These are phyloP conservation scores for Malassezia sympodialis DNA, from an alignment of 1,284 basidiomycete genomes.

Conservation along the genomic window DNA sequence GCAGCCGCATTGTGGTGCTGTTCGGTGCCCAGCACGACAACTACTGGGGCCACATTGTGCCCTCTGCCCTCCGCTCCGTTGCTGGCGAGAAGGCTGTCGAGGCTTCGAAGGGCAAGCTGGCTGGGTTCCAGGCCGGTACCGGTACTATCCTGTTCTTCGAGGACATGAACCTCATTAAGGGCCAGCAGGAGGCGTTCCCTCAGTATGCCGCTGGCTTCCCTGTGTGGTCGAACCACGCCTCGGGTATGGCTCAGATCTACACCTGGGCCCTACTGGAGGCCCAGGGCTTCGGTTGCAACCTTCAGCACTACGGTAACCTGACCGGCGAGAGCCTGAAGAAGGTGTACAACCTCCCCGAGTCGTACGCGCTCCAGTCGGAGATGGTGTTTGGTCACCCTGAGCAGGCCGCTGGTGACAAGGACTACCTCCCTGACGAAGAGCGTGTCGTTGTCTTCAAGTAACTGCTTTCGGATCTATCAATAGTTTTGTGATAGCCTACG, in stretches of 20 bases:
- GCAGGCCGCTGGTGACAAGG: slow-evolving; percentile 46
- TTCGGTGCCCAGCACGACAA: slow-evolving; percentile 49
- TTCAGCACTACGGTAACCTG: slow-evolving; percentile 48
- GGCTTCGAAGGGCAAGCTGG: slow-evolving; percentile 31
- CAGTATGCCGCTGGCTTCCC: slow-evolving; percentile 50
- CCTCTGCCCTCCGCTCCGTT: slow-evolving; percentile 32
- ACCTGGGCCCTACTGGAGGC: slow-evolving; percentile 51
- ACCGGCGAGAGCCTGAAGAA: slow-evolving; percentile 33
- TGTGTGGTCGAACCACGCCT: slow-evolving; percentile 24
- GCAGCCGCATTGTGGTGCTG: slow-evolving; percentile 50
- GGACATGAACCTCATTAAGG: slow-evolving; percentile 24
- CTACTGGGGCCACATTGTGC: slow-evolving; percentile 50
- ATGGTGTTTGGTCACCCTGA: slow-evolving; percentile 51
- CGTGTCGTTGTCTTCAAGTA: slow-evolving; percentile 41
- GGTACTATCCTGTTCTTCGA: slow-evolving; percentile 52
- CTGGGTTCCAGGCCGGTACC: slow-evolving; percentile 49
- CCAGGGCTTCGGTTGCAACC: slow-evolving; percentile 51
- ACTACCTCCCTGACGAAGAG: slow-evolving; percentile 48
- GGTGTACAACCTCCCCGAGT: slow-evolving; percentile 46
- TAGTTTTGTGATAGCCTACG: too few species aligned
- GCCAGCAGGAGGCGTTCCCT: slow-evolving; percentile 48
- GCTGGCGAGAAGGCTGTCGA: slow-evolving; percentile 24
- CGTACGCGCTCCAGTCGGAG: slow-evolving; percentile 50
- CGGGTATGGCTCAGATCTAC: slow-evolving; percentile 49
- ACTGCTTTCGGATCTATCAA: neutral